Percentiles rank a stretch among this genome's conserved stretches.
Conservation (phyloP, 2,329 filamentous ascomycete genomes). For the Camillea tinctor region DNA sequence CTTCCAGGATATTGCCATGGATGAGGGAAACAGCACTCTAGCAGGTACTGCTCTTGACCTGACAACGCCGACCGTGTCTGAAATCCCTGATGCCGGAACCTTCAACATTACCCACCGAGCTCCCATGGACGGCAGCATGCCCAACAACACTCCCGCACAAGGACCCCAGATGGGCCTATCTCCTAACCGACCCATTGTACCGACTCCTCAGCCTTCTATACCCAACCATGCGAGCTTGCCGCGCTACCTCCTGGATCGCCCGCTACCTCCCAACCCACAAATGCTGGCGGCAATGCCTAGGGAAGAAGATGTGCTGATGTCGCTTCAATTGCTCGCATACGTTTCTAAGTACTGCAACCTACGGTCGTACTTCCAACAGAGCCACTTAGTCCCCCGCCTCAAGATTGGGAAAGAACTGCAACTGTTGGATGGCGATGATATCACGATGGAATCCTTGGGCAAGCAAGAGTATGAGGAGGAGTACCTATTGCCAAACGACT, state of each 20-base stretch:
- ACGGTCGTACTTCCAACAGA: constrained; percentile 90
- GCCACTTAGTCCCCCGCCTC: constrained; percentile 87
- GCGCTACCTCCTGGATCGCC: constrained; percentile 75
- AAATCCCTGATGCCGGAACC: constrained; percentile 81
- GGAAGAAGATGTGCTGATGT: constrained; percentile 98
- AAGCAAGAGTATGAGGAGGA: constrained; percentile 73
- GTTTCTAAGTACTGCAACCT: constrained; percentile 99
- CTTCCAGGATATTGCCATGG: constrained; percentile 78
- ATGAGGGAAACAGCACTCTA: constrained; percentile 77
- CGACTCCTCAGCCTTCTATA: constrained; percentile 72
- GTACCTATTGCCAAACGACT: constrained; percentile 87
- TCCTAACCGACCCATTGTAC: constrained; percentile 67
- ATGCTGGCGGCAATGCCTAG: constrained; percentile 89
- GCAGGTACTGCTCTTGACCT: constrained; percentile 73
- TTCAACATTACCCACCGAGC: constrained; percentile 92
- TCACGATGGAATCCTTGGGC: constrained; percentile 36
- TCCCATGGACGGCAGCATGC: constrained; percentile 80
- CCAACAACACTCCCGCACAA: constrained; percentile 66
- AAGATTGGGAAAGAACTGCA: constrained; percentile 85
- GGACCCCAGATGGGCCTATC: constrained; percentile 71
- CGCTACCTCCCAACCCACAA: constrained; percentile 65
- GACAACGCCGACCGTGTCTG: constrained; percentile 75
- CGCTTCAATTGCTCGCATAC: constrained; percentile 91
- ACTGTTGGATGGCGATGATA: constrained; percentile 70
- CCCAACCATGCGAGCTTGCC: constrained; percentile 68